These are phyloP conservation scores for Trichocomaceae sp. DNA, from an alignment of 2,329 filamentous ascomycete genomes.

Conservation along the genomic window DNA sequence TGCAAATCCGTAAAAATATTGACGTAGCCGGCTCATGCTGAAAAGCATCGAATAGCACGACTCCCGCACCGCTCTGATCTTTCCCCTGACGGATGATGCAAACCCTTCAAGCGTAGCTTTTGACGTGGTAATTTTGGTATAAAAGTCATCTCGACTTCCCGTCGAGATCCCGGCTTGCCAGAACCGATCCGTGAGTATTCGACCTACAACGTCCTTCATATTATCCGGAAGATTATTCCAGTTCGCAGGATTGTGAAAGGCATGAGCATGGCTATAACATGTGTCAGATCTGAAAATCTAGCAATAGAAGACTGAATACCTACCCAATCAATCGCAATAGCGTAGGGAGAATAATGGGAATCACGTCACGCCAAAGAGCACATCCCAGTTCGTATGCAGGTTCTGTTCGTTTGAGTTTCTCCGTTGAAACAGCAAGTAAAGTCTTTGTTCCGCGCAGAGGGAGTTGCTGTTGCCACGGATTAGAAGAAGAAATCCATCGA, in stretches of 20 bases:
- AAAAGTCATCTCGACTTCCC: conserved; percentile 95
- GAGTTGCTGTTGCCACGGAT: conserved; percentile 47
- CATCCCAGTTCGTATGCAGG: conserved; percentile 68
- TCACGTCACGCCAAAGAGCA: conserved; percentile 74
- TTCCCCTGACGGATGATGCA: conserved; percentile 83
- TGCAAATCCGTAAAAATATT: conserved; percentile 82
- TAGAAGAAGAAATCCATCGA: conserved; percentile 5
- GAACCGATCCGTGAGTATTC: conserved; percentile 87
- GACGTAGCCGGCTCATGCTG: conserved; percentile 80
- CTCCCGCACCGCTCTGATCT: conserved; percentile 83
- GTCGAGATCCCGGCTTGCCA: conserved; percentile 98
- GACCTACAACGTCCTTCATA: conserved; percentile 67
- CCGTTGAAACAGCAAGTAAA: conserved; percentile 85
- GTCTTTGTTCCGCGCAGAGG: conserved; percentile 85
- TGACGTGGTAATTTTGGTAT: conserved; percentile 80
- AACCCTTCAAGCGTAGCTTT: conserved; percentile 87
- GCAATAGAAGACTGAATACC: conserved; percentile 12
- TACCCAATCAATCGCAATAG: conserved; percentile 75
- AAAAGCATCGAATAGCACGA: conserved; percentile 91
- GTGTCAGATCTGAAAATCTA: conserved; percentile 12
- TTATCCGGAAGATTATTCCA: conserved; percentile 73
- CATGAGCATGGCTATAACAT: conserved; percentile 66
- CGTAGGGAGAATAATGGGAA: conserved; percentile 76
- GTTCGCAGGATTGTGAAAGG: conserved; percentile 78
- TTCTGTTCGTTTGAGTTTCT: conserved; percentile 71